Percentiles rank a stretch among this genome's conserved stretches.
Evolutionary conservation across 2,329 filamentous ascomycete genomes (phyloP).

Genomic region (Venturia oleaginea): DNA sequence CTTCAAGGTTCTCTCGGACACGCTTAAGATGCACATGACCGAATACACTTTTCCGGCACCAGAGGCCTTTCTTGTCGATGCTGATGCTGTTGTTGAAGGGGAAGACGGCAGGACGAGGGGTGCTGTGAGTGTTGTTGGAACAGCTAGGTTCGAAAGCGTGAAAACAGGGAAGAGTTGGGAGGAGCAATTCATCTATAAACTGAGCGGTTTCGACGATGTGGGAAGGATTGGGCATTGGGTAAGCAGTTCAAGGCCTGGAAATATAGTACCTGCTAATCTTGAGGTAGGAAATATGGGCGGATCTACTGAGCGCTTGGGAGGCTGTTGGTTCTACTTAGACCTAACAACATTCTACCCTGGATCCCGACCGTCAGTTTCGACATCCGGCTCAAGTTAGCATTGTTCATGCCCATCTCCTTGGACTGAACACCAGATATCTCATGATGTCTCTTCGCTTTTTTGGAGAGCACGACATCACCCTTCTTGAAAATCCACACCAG

Average conservation of each 20-base stretch:
- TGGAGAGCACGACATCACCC: too few species aligned
- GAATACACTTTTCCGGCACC: slow-evolving; percentile 26
- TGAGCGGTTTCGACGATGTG: slow-evolving; percentile 31
- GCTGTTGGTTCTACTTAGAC: slow-evolving; percentile 21
- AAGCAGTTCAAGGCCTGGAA: neutral
- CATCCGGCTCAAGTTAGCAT: too few species aligned
- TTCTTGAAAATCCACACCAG: too few species aligned
- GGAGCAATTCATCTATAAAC: slow-evolving; percentile 32
- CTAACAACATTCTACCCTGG: too few species aligned
- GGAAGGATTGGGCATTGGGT: slow-evolving; percentile 32
- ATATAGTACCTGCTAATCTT: neutral
- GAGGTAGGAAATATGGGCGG: slow-evolving; percentile 33
- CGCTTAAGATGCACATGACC: slow-evolving; percentile 26
- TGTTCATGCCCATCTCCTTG: too few species aligned
- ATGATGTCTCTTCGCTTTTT: too few species aligned
- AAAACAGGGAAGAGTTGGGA: slow-evolving; percentile 33
- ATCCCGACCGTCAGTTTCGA: too few species aligned
- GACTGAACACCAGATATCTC: too few species aligned
- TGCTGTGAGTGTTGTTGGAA: slow-evolving; percentile 30
- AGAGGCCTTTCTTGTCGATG: slow-evolving; percentile 25
- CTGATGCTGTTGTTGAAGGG: slow-evolving; percentile 17
- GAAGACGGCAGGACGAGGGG: slow-evolving; percentile 17
- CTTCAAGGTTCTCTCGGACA: slow-evolving; percentile 27
- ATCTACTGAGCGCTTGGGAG: slow-evolving; percentile 34
- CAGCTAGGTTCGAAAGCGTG: slow-evolving; percentile 26